Conservation (phyloP, 345 rosid genomes). For the Heritiera littoralis region DNA sequence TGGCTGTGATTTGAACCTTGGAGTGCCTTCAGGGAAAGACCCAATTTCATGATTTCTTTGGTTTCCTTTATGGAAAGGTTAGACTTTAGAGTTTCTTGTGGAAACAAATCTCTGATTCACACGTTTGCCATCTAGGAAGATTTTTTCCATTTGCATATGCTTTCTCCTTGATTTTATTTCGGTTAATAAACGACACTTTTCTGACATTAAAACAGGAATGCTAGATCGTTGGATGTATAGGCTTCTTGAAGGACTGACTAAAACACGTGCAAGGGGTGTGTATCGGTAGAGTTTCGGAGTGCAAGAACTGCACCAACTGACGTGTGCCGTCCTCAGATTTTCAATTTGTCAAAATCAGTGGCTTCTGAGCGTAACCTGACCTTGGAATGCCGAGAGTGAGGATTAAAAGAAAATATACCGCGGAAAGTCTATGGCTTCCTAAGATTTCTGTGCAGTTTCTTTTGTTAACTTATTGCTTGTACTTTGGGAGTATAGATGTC, state of each 20-base stretch:
- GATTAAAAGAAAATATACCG: neutral
- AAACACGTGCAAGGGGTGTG: conserved; percentile 41
- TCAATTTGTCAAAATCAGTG: neutral
- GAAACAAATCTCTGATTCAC: neutral
- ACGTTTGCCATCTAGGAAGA: neutral
- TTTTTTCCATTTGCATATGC: neutral
- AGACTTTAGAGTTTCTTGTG: neutral
- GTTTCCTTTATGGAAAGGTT: neutral
- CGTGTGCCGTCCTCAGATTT: neutral
- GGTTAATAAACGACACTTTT: neutral
- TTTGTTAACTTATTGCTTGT: neutral
- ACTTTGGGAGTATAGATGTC: neutral
- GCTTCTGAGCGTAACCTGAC: neutral
- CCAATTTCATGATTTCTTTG: neutral
- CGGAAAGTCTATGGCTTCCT: neutral
- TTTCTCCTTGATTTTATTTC: neutral
- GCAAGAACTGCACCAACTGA: conserved; percentile 1
- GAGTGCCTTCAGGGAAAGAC: neutral
- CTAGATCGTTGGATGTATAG: conserved; percentile 98
- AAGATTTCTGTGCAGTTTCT: neutral
- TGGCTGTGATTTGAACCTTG: neutral
- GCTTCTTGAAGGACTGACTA: conserved; percentile 61
- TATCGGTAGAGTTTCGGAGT: conserved; percentile 20
- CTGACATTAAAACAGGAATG: conserved; percentile 58
- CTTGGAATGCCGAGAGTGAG: neutral